These are phyloP conservation scores for Neobulgaria alba DNA, from an alignment of 2,329 filamentous ascomycete species.

Conservation along the genomic window DNA sequence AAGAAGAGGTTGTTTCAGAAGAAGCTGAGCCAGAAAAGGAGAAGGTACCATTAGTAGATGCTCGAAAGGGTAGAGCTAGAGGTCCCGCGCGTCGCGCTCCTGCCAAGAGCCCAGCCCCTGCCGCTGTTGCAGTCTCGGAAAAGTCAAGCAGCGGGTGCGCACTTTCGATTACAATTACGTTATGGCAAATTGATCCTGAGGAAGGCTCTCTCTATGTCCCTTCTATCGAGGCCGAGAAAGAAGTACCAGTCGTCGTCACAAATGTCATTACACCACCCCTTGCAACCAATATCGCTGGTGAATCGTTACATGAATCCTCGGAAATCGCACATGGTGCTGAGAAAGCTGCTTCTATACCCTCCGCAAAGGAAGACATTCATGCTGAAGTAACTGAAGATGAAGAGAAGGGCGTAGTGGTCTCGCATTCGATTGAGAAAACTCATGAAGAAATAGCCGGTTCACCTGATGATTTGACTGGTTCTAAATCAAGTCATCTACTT, in stretches of 20 bases:
- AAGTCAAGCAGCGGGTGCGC: constrained; percentile 7
- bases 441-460: constrained; percentile 9
- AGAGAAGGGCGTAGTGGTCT: constrained; percentile 8
- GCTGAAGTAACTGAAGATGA: constrained; percentile 12
- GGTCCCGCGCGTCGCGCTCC: constrained; percentile 74
- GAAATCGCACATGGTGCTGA: constrained; percentile 14
- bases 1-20: constrained; percentile 54
- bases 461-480: constrained; percentile 9
- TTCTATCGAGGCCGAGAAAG: constrained; percentile 12
- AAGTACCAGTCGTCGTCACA: background rate
- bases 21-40: constrained; percentile 52
- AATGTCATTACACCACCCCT: constrained; percentile 11
- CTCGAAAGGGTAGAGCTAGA: constrained; percentile 80
- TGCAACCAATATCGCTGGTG: constrained; percentile 20
- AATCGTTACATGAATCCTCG: constrained; percentile 16
- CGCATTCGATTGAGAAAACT: background rate
- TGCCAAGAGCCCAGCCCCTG: constrained; percentile 33
- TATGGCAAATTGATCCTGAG: constrained; percentile 36
- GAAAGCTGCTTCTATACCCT: constrained; percentile 6
- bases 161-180: constrained; percentile 29
- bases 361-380: constrained; percentile 11
- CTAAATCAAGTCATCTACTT: constrained; percentile 6
- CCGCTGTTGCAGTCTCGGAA: constrained; percentile 6
- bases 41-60: constrained; percentile 76
- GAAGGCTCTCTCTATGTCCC: constrained; percentile 31